Evolutionary conservation across 202 grass and related monocot species (phyloP).

Genomic region (Miscanthus sacchariflorus): DNA sequence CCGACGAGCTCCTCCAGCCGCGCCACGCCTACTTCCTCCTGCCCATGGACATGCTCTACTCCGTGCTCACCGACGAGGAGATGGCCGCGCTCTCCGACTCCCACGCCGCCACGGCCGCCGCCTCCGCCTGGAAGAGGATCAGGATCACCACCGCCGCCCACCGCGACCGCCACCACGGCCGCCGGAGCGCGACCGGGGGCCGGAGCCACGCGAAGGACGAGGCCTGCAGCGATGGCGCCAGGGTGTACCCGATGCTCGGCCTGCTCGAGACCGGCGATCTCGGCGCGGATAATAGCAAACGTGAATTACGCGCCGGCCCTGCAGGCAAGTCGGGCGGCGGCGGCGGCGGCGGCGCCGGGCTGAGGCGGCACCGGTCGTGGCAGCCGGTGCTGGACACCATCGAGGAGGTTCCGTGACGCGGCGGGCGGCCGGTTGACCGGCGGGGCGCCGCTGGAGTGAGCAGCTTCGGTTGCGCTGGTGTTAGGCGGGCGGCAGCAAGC

Average conservation of each 20-base stretch:
- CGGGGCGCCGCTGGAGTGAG: slow-evolving; percentile 27
- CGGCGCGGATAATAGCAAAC: background rate
- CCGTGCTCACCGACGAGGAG: slow-evolving; percentile 93
- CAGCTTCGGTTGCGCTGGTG: slow-evolving; percentile 49
- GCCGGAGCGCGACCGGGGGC: too few relatives aligned
- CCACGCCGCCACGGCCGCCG: slow-evolving; percentile 49
- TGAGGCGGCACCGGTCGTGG: slow-evolving; percentile 64
- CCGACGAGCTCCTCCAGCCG: slow-evolving; percentile 71
- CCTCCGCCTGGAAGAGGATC: slow-evolving; percentile 57
- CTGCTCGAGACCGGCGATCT: slow-evolving; percentile 51
- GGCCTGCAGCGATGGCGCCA: slow-evolving; percentile 27
- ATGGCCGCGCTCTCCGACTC: slow-evolving; percentile 61
- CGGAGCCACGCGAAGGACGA: background rate
- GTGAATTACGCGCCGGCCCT: background rate
- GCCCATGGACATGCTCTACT: slow-evolving; percentile 95
- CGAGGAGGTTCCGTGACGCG: slow-evolving; percentile 65
- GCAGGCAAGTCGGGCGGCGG: slow-evolving; percentile 8
- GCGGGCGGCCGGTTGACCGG: slow-evolving; percentile 11
- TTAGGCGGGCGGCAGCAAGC: slow-evolving; percentile 55
- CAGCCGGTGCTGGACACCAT: slow-evolving; percentile 76
- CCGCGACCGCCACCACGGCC: background rate
- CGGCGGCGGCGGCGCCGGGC: background rate
- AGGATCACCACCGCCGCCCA: background rate
- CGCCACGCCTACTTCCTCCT: slow-evolving; percentile 82
- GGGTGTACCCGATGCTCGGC: slow-evolving; percentile 66